phyloP scores from a whole-genome alignment of 768 basidiomycete genomes.

The Cyathus striatus region DNA sequence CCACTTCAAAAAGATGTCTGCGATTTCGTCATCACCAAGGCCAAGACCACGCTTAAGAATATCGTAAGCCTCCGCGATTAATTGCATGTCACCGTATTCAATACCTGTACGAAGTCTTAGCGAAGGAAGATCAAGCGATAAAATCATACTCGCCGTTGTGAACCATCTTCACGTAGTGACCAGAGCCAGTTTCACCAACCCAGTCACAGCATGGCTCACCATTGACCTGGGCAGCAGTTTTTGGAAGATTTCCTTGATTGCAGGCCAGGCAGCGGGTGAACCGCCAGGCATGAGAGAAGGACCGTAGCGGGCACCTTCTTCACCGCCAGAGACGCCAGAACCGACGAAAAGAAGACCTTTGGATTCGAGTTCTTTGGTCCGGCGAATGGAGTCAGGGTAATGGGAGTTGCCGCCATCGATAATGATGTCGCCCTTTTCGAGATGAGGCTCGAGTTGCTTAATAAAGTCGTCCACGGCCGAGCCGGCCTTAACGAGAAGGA shows the following conservation, averaged over 20 bases:
- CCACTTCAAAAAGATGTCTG: slow-evolving; percentile 91
- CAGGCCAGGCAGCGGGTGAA: slow-evolving; percentile 88
- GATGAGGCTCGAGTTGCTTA: slow-evolving; percentile 76
- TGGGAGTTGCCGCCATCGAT: slow-evolving; percentile 99
- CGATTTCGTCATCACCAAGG: slow-evolving; percentile 82
- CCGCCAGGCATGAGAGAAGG: slow-evolving; percentile 99
- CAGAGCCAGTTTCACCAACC: slow-evolving; percentile 94
- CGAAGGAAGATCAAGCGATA: slow-evolving; percentile 5
- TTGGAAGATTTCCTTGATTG: slow-evolving; percentile 98
- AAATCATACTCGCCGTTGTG: slow-evolving; percentile 75
- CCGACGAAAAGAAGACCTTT: slow-evolving; percentile 98
- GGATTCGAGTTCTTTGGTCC: slow-evolving; percentile 84
- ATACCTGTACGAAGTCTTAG: slow-evolving; percentile 60
- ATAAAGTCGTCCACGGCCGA: slow-evolving; percentile 96
- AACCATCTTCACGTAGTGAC: slow-evolving; percentile 99
- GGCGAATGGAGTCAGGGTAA: slow-evolving; percentile 97
- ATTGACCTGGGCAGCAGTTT: slow-evolving; percentile 89
- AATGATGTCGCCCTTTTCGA: slow-evolving; percentile 96
- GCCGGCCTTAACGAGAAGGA: slow-evolving; percentile 98
- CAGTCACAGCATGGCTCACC: slow-evolving; percentile 99
- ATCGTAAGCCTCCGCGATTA: slow-evolving; percentile 98
- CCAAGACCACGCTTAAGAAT: slow-evolving; percentile 96
- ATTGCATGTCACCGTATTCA: slow-evolving; percentile 99
- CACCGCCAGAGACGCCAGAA: slow-evolving; percentile 98
- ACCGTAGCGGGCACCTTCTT: slow-evolving; percentile 96